Evolutionary conservation across 441 rosid species (phyloP).

Genomic region (Eutrema salsugineum): DNA sequence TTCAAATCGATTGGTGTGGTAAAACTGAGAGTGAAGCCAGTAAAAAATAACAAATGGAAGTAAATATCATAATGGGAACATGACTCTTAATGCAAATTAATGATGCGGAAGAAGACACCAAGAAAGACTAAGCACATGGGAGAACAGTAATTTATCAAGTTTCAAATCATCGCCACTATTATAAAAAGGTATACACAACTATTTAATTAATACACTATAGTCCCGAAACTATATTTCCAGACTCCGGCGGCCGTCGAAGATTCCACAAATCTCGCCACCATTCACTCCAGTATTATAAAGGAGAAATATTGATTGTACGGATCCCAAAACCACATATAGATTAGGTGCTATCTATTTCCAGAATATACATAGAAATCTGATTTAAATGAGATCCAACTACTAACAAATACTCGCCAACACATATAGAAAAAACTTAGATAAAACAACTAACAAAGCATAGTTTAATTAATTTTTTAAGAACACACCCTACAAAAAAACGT

Average conservation of each 20-base stretch:
- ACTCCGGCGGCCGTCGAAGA: conserved; percentile 54
- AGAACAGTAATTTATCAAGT: conserved; percentile 17
- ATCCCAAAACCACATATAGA: neutral
- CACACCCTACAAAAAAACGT: neutral
- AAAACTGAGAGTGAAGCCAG: neutral
- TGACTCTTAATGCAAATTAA: conserved; percentile 16
- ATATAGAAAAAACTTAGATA: neutral
- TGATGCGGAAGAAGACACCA: conserved; percentile 18
- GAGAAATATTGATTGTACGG: neutral
- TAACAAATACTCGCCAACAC: conserved; percentile 14
- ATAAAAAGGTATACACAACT: neutral
- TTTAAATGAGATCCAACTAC: conserved; percentile 12
- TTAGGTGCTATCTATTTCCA: neutral
- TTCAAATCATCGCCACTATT: conserved; percentile 11
- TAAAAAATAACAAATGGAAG: neutral
- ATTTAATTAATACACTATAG: neutral
- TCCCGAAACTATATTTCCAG: conserved; percentile 17
- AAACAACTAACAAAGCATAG: conserved; percentile 6
- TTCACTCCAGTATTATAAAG: conserved; percentile 41
- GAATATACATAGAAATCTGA: neutral
- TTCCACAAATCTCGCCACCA: conserved; percentile 73
- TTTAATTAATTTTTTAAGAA: neutral
- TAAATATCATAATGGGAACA: neutral
- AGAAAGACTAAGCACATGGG: conserved; percentile 27
- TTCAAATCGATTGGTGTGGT: neutral